phyloP scores from a whole-genome alignment of 2,329 filamentous ascomycete genomes.

The Penicillium sp. region DNA sequence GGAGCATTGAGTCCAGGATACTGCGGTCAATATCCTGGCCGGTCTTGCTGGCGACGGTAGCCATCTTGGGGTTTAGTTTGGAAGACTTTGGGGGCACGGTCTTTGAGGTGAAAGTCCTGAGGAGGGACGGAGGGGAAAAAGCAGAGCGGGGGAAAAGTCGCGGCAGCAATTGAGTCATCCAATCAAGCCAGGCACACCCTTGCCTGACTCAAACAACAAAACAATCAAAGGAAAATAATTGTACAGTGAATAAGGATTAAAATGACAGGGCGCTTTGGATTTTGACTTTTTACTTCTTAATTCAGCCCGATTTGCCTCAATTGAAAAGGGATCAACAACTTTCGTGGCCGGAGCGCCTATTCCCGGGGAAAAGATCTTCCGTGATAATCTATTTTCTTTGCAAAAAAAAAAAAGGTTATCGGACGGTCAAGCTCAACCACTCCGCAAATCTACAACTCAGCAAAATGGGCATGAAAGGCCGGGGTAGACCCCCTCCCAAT shows the following conservation, averaged over 20 bases:
- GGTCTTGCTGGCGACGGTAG: slow-evolving; percentile 73
- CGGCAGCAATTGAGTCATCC: slow-evolving; percentile 43
- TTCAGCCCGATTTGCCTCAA: slow-evolving; percentile 6
- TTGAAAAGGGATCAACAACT: slow-evolving; percentile 10
- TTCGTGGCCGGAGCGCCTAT: slow-evolving; percentile 13
- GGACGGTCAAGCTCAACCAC: neutral
- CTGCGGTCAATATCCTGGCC: slow-evolving; percentile 85
- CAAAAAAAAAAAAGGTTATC: slow-evolving; percentile 1
- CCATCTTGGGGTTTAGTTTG: slow-evolving; percentile 49
- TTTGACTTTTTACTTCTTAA: neutral
- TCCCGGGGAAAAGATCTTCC: slow-evolving; percentile 28
- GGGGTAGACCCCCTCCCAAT: slow-evolving; percentile 45
- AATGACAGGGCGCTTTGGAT: slow-evolving; percentile 1
- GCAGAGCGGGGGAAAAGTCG: slow-evolving; percentile 32
- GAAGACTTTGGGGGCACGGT: slow-evolving; percentile 34
- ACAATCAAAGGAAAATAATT: slow-evolving; percentile 13
- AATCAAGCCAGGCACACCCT: slow-evolving; percentile 24
- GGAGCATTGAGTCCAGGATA: slow-evolving; percentile 79
- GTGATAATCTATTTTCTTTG: slow-evolving; percentile 31
- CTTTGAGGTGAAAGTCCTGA: slow-evolving; percentile 44
- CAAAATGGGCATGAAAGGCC: slow-evolving; percentile 52
- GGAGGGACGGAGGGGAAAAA: slow-evolving; percentile 37
- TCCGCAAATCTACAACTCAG: neutral
- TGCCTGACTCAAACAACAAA: slow-evolving; percentile 18
- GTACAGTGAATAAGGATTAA: slow-evolving; percentile 5